Percentiles rank a stretch among this genome's conserved stretches.
These are phyloP conservation scores for Trametes cubensis DNA, from an alignment of 768 basidiomycete genomes.

Conservation along the genomic window DNA sequence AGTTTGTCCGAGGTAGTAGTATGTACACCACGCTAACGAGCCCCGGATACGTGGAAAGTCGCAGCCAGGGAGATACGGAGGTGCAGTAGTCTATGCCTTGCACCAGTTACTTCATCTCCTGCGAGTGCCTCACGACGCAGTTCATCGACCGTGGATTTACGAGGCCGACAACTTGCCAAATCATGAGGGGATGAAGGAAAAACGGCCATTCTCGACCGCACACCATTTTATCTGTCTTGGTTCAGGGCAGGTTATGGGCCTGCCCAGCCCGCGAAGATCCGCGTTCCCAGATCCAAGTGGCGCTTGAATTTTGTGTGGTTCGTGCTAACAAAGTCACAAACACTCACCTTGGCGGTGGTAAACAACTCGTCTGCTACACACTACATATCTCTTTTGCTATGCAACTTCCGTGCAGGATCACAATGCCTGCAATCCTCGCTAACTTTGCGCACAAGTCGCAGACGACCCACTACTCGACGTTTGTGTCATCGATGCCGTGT, in stretches of 20 bases:
- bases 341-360: conserved; percentile 8
- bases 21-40: conserved; percentile 89
- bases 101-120: conserved; percentile 88
- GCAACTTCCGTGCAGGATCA: neutral
- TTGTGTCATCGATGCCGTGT: neutral
- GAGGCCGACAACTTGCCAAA: conserved; percentile 49
- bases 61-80: conserved; percentile 84
- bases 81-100: conserved; percentile 79
- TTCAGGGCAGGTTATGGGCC: conserved; percentile 42
- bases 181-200: conserved; percentile 44
- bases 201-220: conserved; percentile 5
- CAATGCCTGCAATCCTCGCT: too few species aligned
- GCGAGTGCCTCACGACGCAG: conserved; percentile 67
- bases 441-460: too few species aligned
- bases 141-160: conserved; percentile 40
- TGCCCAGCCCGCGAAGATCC: conserved; percentile 21
- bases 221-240: conserved; percentile 14
- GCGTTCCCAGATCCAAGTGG: conserved; percentile 15
- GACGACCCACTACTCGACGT: too few species aligned
- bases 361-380: neutral
- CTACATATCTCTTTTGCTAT: neutral
- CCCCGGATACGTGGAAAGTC: conserved; percentile 60
- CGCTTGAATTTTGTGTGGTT: conserved; percentile 18
- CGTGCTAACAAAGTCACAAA: conserved; percentile 19
- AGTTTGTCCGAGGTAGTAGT: conserved; percentile 51